Evolutionary conservation across 148 eudicot genomes (phyloP), one percentile per base, ranked within the genome.

Genomic region (Spergularia bocconei): DNA sequence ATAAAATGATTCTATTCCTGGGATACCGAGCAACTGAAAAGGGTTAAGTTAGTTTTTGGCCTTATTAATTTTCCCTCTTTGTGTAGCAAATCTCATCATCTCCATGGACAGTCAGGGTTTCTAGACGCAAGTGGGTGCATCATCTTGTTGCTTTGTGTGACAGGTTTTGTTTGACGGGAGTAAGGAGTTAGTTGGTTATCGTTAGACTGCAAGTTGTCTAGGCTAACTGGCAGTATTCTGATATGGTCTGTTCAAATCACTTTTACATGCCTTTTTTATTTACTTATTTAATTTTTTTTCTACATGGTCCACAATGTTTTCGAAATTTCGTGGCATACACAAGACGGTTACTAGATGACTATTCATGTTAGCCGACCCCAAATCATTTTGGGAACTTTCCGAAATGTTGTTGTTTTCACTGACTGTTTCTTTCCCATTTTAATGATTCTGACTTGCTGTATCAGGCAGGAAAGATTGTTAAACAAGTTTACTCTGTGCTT

Each of bases 401-500:
- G n/a, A n/a, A n/a, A n/a, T n/a, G n/a, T n/a, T n/a, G n/a, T n/a
- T n/a, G n/a, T n/a, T n/a, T n/a, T n/a, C n/a, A n/a, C n/a, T n/a
- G n/a, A 54, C 8, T 67, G 19, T 21, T 29, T 53, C 0, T 0
- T n/a, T 15, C 71, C 83, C 39, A 44, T 52, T 51, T 75, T 50
- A 21, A 21, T 52, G 51, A 36, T 56, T 78, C 57, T 57, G 21
- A 52, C 80, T 14, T 67, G 47, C 70, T 25, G 59, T 75, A 33
- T 56, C 89, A 92, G 97, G 98, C 93, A 56, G 93, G 90, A 61
- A 94, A 89, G 79, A 86, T 90, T 66, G 89, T 94, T 48, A 94
- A 94, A 67, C 93, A 90, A 88, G 98, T 90, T n/a, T 91, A 87
- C 81, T 92, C 97, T 75, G 89, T 94, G 65, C 83, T 92, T 81